Base-by-base conservation (phyloP, 1,284 basidiomycete genomes). In the Pseudozyma pruni region DNA sequence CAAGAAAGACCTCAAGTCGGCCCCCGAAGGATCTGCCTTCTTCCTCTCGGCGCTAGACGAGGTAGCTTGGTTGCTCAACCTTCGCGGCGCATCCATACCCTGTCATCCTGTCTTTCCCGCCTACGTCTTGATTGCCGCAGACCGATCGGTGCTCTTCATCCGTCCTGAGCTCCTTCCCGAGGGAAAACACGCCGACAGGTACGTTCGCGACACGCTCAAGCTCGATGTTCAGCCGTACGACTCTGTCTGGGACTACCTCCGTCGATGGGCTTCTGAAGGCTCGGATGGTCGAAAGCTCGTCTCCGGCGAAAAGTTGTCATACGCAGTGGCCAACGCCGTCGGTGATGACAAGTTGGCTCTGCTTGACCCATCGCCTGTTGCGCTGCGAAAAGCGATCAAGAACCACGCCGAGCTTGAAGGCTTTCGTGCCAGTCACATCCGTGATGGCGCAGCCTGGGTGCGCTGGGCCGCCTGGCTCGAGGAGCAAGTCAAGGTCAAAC, bases 391-490 rank as follows among this genome's bases (percentile, higher is more conserved):
- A 51, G 67, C 79, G 35, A 47, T 64, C 42, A 81, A 81, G 73
- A 81, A 81, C 44, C 33, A 43, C 11, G 61, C 68, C 27, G 80
- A 81, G 55, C 72, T 80, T 19, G 48, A 58, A 2, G 77, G 80
- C 9, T 69, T 81, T 66, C 61, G 72, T 3, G 47, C 47, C 10
- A 71, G 77, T 14, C 79, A 81, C 48, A 45, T 74, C 9, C 77
- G 79, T 19, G 80, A 81, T 57, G 80, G 79, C 23, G 72, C 72
- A 3, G 75, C 77, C 2, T 81, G 80, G 80, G 79, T 60, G 9
- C 50, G 58, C 4, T 81, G 80, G 80, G 77, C 80, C 2, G 76
- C 80, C 14, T 81, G 80, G 80, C 73, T 81, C 53, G 80, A 81
- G 37, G 71, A 78, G 23, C 52, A 64, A 9, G 62, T 81, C 55